phyloP scores from a whole-genome alignment of 2,329 filamentous ascomycete species.

The Alternaria sp. region DNA sequence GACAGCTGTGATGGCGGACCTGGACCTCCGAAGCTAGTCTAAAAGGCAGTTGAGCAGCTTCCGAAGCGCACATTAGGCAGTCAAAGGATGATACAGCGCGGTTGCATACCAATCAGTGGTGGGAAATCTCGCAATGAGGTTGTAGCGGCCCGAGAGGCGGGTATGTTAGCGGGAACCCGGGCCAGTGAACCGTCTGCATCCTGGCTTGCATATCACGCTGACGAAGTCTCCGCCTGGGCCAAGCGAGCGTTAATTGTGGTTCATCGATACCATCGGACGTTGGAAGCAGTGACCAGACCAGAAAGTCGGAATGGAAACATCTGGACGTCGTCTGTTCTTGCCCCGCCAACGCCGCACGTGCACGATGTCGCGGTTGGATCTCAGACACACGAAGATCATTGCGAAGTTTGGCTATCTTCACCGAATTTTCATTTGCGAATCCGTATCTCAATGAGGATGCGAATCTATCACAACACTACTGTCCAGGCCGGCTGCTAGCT shows the following conservation, averaged over 20 bases:
- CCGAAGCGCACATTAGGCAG: conserved; percentile 28
- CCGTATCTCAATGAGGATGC: neutral
- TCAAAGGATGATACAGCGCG: conserved; percentile 7
- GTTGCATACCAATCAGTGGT: conserved; percentile 32
- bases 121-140: conserved; percentile 42
- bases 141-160: conserved; percentile 38
- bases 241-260: conserved; percentile 31
- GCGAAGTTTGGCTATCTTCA: conserved; percentile 1
- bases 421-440: neutral
- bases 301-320: conserved; percentile 8
- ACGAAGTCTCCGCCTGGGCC: conserved; percentile 16
- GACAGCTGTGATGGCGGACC: conserved; percentile 44
- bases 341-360: neutral
- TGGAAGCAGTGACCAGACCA: neutral
- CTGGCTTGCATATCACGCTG: conserved; percentile 34
- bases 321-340: conserved; percentile 4
- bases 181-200: conserved; percentile 26
- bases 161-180: conserved; percentile 36
- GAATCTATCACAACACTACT: neutral
- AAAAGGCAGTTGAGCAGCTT: conserved; percentile 21
- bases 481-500: neutral
- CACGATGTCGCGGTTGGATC: neutral
- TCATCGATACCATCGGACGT: neutral
- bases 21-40: conserved; percentile 40
- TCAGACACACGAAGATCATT: neutral